Conservation (phyloP, 495 filamentous ascomycete genomes). For the Ascobolus immersus region DNA sequence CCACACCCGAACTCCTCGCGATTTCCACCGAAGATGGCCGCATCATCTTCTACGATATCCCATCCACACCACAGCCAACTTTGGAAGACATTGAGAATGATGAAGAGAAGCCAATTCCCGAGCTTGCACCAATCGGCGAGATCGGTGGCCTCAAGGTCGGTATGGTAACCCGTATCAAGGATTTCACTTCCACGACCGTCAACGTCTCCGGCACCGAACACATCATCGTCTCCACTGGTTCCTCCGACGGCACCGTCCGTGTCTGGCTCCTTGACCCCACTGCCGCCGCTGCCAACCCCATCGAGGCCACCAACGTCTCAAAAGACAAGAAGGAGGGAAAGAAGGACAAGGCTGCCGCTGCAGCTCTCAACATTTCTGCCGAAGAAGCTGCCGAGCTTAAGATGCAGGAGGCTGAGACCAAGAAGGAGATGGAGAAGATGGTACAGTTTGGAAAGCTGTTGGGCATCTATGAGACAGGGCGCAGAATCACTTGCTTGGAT, state of each 20-base stretch:
- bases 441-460: slow-evolving; percentile 43
- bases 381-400: slow-evolving; percentile 18
- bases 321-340: slow-evolving; percentile 3
- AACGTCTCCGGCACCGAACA: slow-evolving; percentile 21
- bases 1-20: slow-evolving; percentile 30
- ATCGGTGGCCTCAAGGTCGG: slow-evolving; percentile 48
- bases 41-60: slow-evolving; percentile 67
- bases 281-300: slow-evolving; percentile 5
- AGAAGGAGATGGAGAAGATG: slow-evolving; percentile 16
- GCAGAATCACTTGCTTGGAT: slow-evolving; percentile 69
- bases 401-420: slow-evolving; percentile 7
- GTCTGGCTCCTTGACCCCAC: slow-evolving; percentile 34
- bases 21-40: slow-evolving; percentile 85
- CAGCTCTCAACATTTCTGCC: slow-evolving; percentile 1
- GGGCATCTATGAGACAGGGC: slow-evolving; percentile 57
- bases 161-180: slow-evolving; percentile 54
- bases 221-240: slow-evolving; percentile 45
- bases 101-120: slow-evolving; percentile 18
- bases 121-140: slow-evolving; percentile 47
- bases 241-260: slow-evolving; percentile 60
- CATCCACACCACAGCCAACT: slow-evolving; percentile 27
- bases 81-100: slow-evolving; percentile 16
- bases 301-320: slow-evolving; percentile 6
- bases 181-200: slow-evolving; percentile 41
- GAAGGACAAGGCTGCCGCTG: slow-evolving; percentile 5